Conservation (phyloP, 805 yeast species). For the Candida ponderosae region DNA sequence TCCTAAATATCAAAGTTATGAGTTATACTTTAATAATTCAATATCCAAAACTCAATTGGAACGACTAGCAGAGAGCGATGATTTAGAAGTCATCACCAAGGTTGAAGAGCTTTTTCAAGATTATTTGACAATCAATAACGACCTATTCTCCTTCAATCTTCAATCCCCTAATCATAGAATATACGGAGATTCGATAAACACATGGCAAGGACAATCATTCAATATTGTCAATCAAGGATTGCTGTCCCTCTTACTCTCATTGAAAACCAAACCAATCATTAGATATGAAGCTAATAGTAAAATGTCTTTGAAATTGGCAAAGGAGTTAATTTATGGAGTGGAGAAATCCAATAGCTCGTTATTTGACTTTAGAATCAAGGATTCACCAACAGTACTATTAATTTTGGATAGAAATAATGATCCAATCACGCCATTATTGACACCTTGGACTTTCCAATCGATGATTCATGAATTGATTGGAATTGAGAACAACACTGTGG, state of each 20-base stretch:
- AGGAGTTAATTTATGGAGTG: slow-evolving; percentile 52
- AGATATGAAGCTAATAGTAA: slow-evolving; percentile 68
- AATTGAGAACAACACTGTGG: slow-evolving; percentile 73
- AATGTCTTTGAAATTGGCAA: slow-evolving; percentile 59
- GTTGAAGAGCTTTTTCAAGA: slow-evolving; percentile 86
- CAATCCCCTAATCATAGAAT: slow-evolving; percentile 21
- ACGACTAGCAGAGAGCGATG: slow-evolving; percentile 84
- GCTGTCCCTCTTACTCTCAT: slow-evolving; percentile 54
- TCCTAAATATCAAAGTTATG: slow-evolving; percentile 78
- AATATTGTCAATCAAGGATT: slow-evolving; percentile 35
- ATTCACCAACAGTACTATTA: slow-evolving; percentile 65
- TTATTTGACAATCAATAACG: slow-evolving; percentile 64
- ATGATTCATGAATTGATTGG: slow-evolving; percentile 94
- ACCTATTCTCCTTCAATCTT: slow-evolving; percentile 47
- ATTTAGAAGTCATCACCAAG: slow-evolving; percentile 64
- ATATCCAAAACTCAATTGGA: slow-evolving; percentile 75
- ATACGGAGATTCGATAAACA: slow-evolving; percentile 28
- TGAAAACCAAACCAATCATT: slow-evolving; percentile 72
- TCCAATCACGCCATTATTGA: slow-evolving; percentile 85
- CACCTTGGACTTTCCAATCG: slow-evolving; percentile 97
- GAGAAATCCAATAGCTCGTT: slow-evolving; percentile 46
- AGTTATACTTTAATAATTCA: slow-evolving; percentile 69
- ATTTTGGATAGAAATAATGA: slow-evolving; percentile 81
- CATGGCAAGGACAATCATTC: slow-evolving; percentile 40
- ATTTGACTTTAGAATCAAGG: slow-evolving; percentile 59